phyloP scores from a whole-genome alignment of 1,139 yeast genomes.

The Sugiyamaella paludigena region DNA sequence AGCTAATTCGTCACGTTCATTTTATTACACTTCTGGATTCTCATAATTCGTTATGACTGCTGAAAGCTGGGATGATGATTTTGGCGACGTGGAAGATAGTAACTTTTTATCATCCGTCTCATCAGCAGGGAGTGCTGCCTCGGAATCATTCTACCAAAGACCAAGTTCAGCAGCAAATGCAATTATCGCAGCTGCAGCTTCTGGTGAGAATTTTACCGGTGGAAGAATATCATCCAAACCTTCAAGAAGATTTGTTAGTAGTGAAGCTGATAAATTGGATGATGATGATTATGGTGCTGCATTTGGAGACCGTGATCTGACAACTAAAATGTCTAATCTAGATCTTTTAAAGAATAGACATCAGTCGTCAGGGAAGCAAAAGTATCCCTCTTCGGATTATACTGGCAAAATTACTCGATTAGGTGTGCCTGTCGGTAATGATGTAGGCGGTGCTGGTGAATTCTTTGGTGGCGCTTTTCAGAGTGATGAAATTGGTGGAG shows the following conservation, averaged over 20 bases:
- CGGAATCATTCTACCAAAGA: conserved; percentile 13
- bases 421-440: conserved; percentile 3
- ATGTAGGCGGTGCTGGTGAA: conserved; percentile 3
- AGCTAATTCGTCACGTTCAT: too few species aligned
- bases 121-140: conserved; percentile 13
- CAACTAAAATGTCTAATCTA: conserved; percentile 11
- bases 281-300: conserved; percentile 9
- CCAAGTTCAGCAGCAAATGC: conserved; percentile 4
- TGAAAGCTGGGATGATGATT: conserved; percentile 30
- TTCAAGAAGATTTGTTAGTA: not conserved
- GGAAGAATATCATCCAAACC: not conserved
- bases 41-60: not conserved
- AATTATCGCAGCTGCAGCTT: not conserved
- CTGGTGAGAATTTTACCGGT: not conserved
- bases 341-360: conserved; percentile 1
- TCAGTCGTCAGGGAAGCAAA: not conserved
- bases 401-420: conserved; percentile 10
- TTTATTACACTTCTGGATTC: too few species aligned
- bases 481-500: too few species aligned
- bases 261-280: conserved; percentile 7
- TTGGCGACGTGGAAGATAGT: conserved; percentile 23
- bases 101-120: conserved; percentile 21
- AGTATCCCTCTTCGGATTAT: not conserved
- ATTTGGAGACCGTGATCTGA: conserved; percentile 5
- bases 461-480: conserved; percentile 9